Evolutionary conservation across 495 filamentous ascomycete species (phyloP).

Genomic region (Hypoxylon lenormandii): DNA sequence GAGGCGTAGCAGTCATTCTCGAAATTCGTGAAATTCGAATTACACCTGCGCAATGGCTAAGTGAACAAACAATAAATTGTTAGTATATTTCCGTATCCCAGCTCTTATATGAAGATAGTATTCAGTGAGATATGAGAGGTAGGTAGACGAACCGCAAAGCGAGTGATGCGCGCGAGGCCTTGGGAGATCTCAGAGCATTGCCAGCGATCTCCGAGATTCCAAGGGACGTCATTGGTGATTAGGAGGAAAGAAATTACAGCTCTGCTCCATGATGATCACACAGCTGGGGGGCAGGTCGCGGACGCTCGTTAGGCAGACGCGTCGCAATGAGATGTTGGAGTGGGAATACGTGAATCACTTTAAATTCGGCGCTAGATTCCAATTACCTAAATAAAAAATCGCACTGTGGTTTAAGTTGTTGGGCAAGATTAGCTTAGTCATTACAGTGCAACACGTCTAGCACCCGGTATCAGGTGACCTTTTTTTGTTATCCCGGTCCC

Average conservation of each 20-base stretch:
- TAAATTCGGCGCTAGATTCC: slow-evolving; percentile 6
- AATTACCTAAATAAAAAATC: too few relatives aligned
- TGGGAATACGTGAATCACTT: slow-evolving; percentile 10
- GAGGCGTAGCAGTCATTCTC: slow-evolving; percentile 48
- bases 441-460: not conserved
- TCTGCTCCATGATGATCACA: slow-evolving; percentile 43
- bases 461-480: slow-evolving; percentile 37
- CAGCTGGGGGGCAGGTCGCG: slow-evolving; percentile 10
- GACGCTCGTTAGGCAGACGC: slow-evolving; percentile 40
- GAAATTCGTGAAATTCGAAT: slow-evolving; percentile 14
- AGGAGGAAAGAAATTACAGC: slow-evolving; percentile 17
- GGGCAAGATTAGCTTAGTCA: slow-evolving; percentile 24
- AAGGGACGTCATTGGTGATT: slow-evolving; percentile 44
- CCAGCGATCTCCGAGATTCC: slow-evolving; percentile 35
- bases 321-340: slow-evolving; percentile 15
- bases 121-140: not conserved
- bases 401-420: not conserved
- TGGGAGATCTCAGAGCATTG: slow-evolving; percentile 45
- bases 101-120: slow-evolving; percentile 2
- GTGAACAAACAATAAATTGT: slow-evolving; percentile 6
- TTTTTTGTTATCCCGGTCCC: slow-evolving; percentile 3
- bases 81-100: slow-evolving; percentile 14
- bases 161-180: slow-evolving; percentile 25
- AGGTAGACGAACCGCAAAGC: slow-evolving; percentile 39
- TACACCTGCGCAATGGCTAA: slow-evolving; percentile 24